These are phyloP conservation scores for Yamadazyma kitorensis DNA, from an alignment of 805 yeast species.

Conservation along the genomic window DNA sequence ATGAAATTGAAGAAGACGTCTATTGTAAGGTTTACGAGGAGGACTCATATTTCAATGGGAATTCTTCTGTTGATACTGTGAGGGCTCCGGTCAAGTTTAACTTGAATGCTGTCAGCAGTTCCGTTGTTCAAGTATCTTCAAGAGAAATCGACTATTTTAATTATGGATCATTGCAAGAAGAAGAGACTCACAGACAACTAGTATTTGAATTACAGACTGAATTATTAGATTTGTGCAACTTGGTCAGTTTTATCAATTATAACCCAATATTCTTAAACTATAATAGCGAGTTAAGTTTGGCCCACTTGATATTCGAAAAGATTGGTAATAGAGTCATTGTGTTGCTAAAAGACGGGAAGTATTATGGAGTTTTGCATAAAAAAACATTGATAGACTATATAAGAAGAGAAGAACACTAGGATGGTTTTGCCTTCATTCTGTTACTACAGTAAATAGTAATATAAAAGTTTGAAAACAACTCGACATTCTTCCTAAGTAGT, in stretches of 20 bases:
- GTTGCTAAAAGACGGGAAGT: constrained; percentile 42
- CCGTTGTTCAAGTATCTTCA: not conserved
- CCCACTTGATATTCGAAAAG: constrained; percentile 49
- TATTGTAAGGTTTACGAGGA: constrained; percentile 25
- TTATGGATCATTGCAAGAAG: constrained; percentile 17
- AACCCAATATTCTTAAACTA: constrained; percentile 48
- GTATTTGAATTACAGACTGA: constrained; percentile 6
- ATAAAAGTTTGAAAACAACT: constrained; percentile 11
- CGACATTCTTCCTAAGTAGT: constrained; percentile 7
- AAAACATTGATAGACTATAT: constrained; percentile 49
- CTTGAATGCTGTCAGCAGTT: constrained; percentile 8
- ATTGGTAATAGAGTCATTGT: constrained; percentile 52
- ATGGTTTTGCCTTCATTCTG: constrained; percentile 4
- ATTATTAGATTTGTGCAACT: constrained; percentile 29
- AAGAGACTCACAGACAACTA: constrained; percentile 4
- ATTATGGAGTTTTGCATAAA: constrained; percentile 51
- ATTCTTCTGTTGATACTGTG: constrained; percentile 3
- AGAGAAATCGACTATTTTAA: constrained; percentile 22
- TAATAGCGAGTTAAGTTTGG: constrained; percentile 47
- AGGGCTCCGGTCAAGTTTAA: constrained; percentile 9
- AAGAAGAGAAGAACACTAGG: constrained; percentile 15
- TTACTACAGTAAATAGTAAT: constrained; percentile 10
- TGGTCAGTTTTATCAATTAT: constrained; percentile 41
- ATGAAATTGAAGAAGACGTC: constrained; percentile 24
- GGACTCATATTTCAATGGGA: constrained; percentile 5